Evolutionary conservation across 768 basidiomycete species (phyloP).

Genomic region (Termitomyces heimii): DNA sequence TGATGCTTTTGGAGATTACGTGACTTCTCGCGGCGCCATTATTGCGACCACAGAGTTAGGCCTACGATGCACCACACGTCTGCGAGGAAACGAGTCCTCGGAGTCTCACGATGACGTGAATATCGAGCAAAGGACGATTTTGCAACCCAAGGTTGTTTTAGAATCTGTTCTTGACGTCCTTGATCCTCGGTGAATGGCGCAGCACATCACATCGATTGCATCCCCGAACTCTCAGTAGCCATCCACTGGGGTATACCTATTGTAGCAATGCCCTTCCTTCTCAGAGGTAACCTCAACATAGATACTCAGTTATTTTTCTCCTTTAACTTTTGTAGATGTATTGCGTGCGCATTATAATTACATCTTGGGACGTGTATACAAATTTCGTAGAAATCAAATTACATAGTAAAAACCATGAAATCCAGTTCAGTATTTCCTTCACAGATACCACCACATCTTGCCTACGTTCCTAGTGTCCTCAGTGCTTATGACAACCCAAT

Average conservation of each 20-base stretch:
- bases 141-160: slow-evolving; percentile 72
- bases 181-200: slow-evolving; percentile 18
- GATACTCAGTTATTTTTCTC: neutral
- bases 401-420: no score
- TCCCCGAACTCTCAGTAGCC: neutral
- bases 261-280: neutral
- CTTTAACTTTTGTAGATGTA: neutral
- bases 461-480: no score
- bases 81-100: slow-evolving; percentile 19
- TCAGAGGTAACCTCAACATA: neutral
- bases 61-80: slow-evolving; percentile 55
- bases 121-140: slow-evolving; percentile 52
- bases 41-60: slow-evolving; percentile 72
- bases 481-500: no score
- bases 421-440: no score
- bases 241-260: no score
- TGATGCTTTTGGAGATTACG: slow-evolving; percentile 55
- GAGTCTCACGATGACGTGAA: slow-evolving; percentile 29
- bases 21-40: slow-evolving; percentile 42
- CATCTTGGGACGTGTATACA: no score
- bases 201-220: neutral
- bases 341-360: neutral
- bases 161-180: slow-evolving; percentile 57
- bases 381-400: no score
- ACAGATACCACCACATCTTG: no score